Percentiles rank a stretch among this genome's conserved stretches.
Conservation (phyloP, 257 asterid genomes). For the Paulownia fortunei region DNA sequence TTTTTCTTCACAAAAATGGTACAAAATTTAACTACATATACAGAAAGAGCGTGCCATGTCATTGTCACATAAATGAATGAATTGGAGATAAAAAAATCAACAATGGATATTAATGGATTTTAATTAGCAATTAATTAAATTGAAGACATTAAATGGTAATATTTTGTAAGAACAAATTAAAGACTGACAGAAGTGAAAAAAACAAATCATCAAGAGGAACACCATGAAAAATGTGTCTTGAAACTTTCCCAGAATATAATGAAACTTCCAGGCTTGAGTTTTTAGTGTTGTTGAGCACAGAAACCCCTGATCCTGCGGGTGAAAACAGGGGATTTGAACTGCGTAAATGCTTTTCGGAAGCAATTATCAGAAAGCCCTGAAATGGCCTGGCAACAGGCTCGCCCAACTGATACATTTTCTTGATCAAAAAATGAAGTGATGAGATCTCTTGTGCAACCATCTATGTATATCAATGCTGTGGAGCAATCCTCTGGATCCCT, state of each 20-base stretch:
- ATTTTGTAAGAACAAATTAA: no score
- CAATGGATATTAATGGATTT: no score
- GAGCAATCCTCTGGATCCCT: conserved; percentile 24
- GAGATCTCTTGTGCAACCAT: conserved; percentile 18
- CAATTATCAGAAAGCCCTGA: conserved; percentile 32
- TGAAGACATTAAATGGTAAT: no score
- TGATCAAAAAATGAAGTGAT: background rate
- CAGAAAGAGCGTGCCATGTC: no score
- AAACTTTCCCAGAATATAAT: no score
- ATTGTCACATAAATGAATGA: no score
- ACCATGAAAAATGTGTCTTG: background rate
- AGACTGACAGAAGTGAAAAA: background rate
- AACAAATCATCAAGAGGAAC: background rate
- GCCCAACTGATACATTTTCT: background rate
- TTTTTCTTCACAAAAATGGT: no score
- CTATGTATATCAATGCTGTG: conserved; percentile 29
- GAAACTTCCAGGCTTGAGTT: background rate
- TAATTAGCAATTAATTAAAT: no score
- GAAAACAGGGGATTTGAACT: conserved; percentile 11
- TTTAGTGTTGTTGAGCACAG: conserved; percentile 1
- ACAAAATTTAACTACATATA: no score
- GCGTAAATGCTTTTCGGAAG: conserved; percentile 22
- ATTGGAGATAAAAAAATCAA: no score
- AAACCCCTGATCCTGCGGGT: conserved; percentile 9
- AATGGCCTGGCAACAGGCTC: conserved; percentile 17